phyloP scores from a whole-genome alignment of 108 stramenopile genomes.

The Aurantiochytrium sp. region DNA sequence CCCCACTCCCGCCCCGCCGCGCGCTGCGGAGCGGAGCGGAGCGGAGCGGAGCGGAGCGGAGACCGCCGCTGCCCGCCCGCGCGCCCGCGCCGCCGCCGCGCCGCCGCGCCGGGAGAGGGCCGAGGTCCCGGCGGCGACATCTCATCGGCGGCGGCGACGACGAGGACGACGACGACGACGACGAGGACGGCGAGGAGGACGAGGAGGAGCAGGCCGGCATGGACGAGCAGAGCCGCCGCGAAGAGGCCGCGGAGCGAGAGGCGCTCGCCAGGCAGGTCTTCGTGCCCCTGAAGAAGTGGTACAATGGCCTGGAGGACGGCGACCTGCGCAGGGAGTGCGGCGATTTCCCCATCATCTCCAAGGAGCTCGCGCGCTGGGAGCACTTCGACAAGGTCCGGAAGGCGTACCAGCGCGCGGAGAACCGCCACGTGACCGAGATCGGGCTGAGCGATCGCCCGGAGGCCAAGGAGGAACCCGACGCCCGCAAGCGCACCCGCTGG shows the following conservation, averaged over 20 bases:
- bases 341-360: neutral
- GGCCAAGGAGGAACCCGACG: neutral
- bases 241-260: neutral
- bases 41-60: too few relatives aligned
- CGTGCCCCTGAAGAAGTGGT: slow-evolving; percentile 5
- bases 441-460: neutral
- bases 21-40: too few relatives aligned
- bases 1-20: too few relatives aligned
- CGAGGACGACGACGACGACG: too few relatives aligned
- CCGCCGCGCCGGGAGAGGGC: too few relatives aligned
- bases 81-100: too few relatives aligned
- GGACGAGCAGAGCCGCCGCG: neutral
- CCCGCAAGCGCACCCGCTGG: slow-evolving; percentile 2
- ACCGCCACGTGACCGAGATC: neutral
- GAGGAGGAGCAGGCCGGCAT: too few relatives aligned
- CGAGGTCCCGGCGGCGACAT: too few relatives aligned
- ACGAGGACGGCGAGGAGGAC: too few relatives aligned
- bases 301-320: neutral
- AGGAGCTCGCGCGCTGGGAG: neutral
- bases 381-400: neutral
- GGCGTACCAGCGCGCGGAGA: neutral
- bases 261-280: neutral
- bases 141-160: too few relatives aligned
- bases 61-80: too few relatives aligned
- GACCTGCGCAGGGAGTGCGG: neutral